phyloP scores from a whole-genome alignment of 2,329 filamentous ascomycete species.

The Cadophora malorum region DNA sequence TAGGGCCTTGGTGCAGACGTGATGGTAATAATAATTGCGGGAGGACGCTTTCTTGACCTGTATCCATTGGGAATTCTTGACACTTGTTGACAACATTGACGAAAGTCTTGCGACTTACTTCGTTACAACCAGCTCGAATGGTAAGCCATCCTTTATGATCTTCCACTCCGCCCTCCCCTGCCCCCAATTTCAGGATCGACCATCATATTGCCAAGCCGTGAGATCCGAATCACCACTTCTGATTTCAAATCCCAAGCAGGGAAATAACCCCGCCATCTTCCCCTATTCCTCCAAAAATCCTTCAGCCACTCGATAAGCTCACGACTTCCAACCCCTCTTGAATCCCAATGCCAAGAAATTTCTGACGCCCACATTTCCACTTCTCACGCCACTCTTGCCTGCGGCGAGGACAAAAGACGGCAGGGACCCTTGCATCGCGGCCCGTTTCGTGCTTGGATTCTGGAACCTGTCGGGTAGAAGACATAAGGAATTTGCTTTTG shows the following conservation, averaged over 20 bases:
- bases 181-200: background rate
- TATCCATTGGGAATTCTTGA: background rate
- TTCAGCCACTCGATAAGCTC: constrained; percentile 4
- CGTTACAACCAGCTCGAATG: background rate
- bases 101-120: background rate
- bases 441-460: constrained; percentile 22
- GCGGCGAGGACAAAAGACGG: background rate
- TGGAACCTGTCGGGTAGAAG: constrained; percentile 11
- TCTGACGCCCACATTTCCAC: background rate
- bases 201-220: background rate
- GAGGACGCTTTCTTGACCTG: background rate
- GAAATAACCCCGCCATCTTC: background rate
- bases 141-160: background rate
- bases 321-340: background rate
- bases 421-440: constrained; percentile 15
- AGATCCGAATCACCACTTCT: background rate
- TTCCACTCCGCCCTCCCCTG: background rate
- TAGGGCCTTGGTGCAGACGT: background rate
- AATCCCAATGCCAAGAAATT: background rate
- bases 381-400: constrained; percentile 9
- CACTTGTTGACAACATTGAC: background rate
- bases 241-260: background rate
- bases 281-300: background rate
- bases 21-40: background rate
- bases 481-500: background rate